Evolutionary conservation across 2,329 filamentous ascomycete genomes (phyloP), one percentile per base, ranked within the genome.

Genomic region (Eurotiales sp.): DNA sequence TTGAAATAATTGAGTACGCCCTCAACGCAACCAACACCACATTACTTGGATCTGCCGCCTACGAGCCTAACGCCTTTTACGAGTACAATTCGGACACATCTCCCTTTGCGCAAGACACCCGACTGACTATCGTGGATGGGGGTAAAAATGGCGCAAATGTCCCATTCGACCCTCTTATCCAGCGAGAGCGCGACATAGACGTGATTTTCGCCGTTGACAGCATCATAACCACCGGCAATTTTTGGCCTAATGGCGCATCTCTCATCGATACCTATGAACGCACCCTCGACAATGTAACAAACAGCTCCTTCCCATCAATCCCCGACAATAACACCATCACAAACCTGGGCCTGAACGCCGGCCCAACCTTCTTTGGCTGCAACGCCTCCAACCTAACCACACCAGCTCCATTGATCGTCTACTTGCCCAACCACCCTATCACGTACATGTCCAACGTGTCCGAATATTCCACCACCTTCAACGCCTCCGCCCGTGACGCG

Each of bases 321-420:
- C 88, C 88, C 0, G 85, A 87, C 55, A 72, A 79, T 46, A 87
- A 90, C 69, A 90, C 87, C 0, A 88, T 93, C 64, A 75, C 92
- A 57, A 90, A 90, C 64, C 75, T 88, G 0, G 85, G 85, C 3
- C 72, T 92, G 4, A 92, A 90, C 75, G 79, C 75, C 54, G 78
- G 77, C 5, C 88, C 88, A 0, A 85, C 85, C 1, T 91, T 92
- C 76, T 93, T 93, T 21, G 88, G 88, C 36, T 93, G 88, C 69
- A 72, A 89, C 64, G 75, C 76, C 25, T 73, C 73, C 46, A 89
- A 90, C 69, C 76, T 81, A 46, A 83, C 83, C 0, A 69, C 71
- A 10, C 61, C 71, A 1, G 57, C 66, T 4, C 90, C 90, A 0
- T 71, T 96, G 1, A 75, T 96, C 56, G 88, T 96, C 56, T 99